phyloP scores from a whole-genome alignment of 1,284 basidiomycete species.

The Moesziomyces aphidis region DNA sequence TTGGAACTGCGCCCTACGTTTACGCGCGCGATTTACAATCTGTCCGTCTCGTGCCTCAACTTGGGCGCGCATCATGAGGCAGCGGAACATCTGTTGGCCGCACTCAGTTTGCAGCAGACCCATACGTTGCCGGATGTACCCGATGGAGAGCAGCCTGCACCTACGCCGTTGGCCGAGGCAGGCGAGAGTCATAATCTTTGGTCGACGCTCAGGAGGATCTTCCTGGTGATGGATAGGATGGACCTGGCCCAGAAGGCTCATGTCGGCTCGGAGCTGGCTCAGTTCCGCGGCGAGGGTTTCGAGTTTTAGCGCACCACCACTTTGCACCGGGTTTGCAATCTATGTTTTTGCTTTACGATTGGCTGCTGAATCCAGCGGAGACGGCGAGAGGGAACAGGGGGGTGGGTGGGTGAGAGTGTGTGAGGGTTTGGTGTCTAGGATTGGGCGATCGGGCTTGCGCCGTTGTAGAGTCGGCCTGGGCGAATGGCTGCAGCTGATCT shows the following conservation, averaged over 20 bases:
- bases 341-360: no score
- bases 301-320: conserved; percentile 75
- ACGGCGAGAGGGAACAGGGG: no score
- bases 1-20: conserved; percentile 94
- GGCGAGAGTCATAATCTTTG: conserved; percentile 76
- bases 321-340: neutral
- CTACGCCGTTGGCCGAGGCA: conserved; percentile 58
- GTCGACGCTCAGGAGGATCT: conserved; percentile 87
- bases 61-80: conserved; percentile 96
- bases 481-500: no score
- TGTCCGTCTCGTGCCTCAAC: conserved; percentile 96
- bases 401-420: no score
- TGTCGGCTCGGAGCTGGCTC: conserved; percentile 73
- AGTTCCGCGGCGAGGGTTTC: conserved; percentile 83
- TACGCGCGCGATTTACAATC: conserved; percentile 96
- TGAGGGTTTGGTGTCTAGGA: no score
- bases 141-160: conserved; percentile 39
- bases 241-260: conserved; percentile 72
- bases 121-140: conserved; percentile 65
- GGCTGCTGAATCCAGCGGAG: no score
- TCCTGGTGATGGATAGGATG: conserved; percentile 69
- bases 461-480: no score
- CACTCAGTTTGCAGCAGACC: conserved; percentile 80
- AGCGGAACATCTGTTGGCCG: conserved; percentile 94
- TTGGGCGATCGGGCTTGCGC: no score